A percentile compares a stretch with the other conserved stretches of the same genome.
These are phyloP conservation scores for Kentomonas sorsogonicus DNA, from an alignment of 208 protist species.

Conservation along the genomic window DNA sequence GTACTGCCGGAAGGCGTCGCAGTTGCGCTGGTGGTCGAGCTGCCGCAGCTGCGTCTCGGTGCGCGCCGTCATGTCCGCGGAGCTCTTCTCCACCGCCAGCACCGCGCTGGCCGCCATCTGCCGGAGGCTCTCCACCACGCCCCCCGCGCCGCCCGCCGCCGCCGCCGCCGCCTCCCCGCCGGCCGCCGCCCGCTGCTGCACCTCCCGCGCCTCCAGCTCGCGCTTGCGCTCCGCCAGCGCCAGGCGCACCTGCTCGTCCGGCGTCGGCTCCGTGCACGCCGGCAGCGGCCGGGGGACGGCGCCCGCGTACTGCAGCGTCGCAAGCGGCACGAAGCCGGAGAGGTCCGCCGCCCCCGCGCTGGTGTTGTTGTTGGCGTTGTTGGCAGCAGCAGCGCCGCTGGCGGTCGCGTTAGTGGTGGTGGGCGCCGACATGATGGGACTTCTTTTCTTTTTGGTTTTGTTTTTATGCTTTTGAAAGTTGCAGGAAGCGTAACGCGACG, in stretches of 20 bases:
- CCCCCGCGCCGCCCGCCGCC: slow-evolving; percentile 18
- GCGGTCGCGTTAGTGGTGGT: no score
- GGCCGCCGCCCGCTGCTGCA: slow-evolving; percentile 13
- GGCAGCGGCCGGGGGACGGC: slow-evolving; percentile 44
- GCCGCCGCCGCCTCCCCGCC: no score
- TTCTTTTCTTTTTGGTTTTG: slow-evolving; percentile 5
- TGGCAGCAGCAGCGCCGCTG: no score
- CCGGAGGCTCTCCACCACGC: slow-evolving; percentile 19
- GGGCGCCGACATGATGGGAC: background rate
- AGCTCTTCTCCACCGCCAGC: slow-evolving; percentile 43
- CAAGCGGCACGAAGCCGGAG: slow-evolving; percentile 42
- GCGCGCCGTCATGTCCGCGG: slow-evolving; percentile 32
- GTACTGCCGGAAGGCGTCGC: slow-evolving; percentile 44
- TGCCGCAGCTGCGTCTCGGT: slow-evolving; percentile 56
- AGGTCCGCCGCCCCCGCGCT: no score
- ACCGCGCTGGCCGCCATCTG: slow-evolving; percentile 28
- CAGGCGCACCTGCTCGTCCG: slow-evolving; percentile 59
- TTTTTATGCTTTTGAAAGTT: background rate
- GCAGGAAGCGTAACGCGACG: no score
- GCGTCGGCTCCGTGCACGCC: slow-evolving; percentile 56
- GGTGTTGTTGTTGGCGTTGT: no score
- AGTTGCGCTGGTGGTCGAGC: slow-evolving; percentile 44
- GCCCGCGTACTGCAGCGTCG: slow-evolving; percentile 41
- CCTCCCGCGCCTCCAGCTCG: slow-evolving; percentile 25
- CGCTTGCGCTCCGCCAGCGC: slow-evolving; percentile 22